These are phyloP conservation scores for Cryptosporidium ubiquitum DNA, from an alignment of 169 alveolate species.

Conservation along the genomic window DNA sequence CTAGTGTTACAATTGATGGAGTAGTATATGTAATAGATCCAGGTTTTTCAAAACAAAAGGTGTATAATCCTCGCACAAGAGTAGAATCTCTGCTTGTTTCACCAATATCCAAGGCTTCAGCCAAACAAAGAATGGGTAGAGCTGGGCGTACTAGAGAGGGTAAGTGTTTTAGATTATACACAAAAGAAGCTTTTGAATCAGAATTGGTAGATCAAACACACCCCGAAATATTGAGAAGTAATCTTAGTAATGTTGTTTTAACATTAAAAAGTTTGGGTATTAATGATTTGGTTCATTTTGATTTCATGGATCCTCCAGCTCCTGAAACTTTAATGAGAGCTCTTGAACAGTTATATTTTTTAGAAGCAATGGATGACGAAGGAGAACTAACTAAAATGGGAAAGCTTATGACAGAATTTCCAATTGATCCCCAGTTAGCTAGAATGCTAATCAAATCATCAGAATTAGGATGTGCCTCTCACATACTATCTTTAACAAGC, in stretches of 20 bases:
- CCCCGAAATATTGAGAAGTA: conserved; percentile 98
- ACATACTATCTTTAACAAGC: conserved; percentile 90
- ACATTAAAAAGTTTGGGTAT: conserved; percentile 96
- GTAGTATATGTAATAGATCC: conserved; percentile 99
- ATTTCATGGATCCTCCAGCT: conserved; percentile 99
- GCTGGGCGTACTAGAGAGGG: conserved; percentile 99
- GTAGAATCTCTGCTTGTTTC: conserved; percentile 96
- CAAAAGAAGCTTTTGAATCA: conserved; percentile 93
- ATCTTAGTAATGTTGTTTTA: conserved; percentile 94
- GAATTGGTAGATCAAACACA: conserved; percentile 95
- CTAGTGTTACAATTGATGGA: conserved; percentile 99
- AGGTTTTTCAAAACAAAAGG: conserved; percentile 99
- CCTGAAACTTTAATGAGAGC: conserved; percentile 99
- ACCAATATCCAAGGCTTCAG: conserved; percentile 97
- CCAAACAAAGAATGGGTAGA: conserved; percentile 98
- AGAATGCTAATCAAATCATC: conserved; percentile 90
- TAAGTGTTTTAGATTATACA: conserved; percentile 97
- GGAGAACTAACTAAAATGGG: conserved; percentile 98
- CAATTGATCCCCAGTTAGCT: conserved; percentile 98
- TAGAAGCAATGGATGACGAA: conserved; percentile 98
- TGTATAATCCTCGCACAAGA: conserved; percentile 98
- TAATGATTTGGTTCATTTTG: conserved; percentile 97
- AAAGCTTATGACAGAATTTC: conserved; percentile 96
- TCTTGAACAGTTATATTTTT: conserved; percentile 92
- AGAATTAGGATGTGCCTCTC: conserved; percentile 88